Conservation (phyloP, 768 basidiomycete species). For the Tricholomella constricta region DNA sequence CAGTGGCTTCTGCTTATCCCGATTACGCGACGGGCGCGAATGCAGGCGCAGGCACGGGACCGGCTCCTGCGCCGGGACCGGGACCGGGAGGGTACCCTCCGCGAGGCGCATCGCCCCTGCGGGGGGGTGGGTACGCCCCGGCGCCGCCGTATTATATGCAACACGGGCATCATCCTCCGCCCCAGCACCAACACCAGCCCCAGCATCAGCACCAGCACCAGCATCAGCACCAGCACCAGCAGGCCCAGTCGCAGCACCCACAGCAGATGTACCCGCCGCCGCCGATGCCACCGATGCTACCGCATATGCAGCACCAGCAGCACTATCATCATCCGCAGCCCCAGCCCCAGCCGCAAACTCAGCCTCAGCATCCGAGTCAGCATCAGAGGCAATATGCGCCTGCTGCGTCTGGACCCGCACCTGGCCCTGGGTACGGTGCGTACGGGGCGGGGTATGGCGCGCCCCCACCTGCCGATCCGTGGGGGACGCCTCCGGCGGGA, state of each 20-base stretch:
- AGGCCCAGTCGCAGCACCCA: constrained; percentile 16
- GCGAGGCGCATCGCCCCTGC: not conserved
- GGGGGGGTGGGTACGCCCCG: not conserved
- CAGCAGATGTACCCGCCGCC: too few relatives aligned
- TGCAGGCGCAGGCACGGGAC: not conserved
- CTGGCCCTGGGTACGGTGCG: not conserved
- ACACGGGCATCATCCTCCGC: constrained; percentile 8
- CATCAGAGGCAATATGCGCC: constrained; percentile 15
- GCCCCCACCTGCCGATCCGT: constrained; percentile 9
- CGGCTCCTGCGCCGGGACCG: not conserved
- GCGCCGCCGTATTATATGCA: not conserved
- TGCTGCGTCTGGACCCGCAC: too few relatives aligned
- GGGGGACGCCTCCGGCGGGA: constrained; percentile 10
- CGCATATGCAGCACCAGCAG: constrained; percentile 26
- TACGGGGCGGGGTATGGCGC: constrained; percentile 6
- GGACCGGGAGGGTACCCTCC: not conserved
- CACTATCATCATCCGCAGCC: constrained; percentile 30
- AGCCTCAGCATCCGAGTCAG: constrained; percentile 13
- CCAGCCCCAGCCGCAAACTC: constrained; percentile 21
- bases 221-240: constrained; percentile 28
- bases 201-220: constrained; percentile 29
- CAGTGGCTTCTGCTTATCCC: not conserved
- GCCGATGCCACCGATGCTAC: too few relatives aligned
- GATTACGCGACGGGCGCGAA: not conserved
- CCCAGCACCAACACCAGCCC: constrained; percentile 6